Evolutionary conservation across 148 eudicot species (phyloP).

Genomic region (Agrostemma githago): DNA sequence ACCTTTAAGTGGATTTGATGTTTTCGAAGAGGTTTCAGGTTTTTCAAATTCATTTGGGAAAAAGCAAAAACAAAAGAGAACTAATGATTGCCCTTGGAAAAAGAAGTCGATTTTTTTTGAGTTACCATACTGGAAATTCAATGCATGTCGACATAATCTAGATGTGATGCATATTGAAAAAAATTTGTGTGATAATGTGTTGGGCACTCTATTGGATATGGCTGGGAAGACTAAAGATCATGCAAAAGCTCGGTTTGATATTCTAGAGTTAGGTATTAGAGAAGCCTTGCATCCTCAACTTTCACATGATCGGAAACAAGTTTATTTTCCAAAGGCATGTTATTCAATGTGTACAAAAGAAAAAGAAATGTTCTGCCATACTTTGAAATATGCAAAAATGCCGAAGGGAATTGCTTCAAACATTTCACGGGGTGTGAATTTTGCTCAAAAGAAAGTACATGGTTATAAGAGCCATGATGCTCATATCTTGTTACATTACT

Average conservation of each 20-base stretch:
- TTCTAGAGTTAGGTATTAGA: neutral
- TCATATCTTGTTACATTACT: neutral
- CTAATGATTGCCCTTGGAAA: neutral
- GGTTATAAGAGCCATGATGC: neutral
- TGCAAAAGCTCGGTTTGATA: constrained; percentile 13
- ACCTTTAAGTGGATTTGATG: neutral
- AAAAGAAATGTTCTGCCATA: neutral
- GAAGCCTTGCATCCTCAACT: neutral
- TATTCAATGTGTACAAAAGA: neutral
- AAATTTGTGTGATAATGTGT: constrained; percentile 5
- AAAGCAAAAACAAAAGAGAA: neutral
- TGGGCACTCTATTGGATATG: constrained; percentile 6
- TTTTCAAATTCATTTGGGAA: neutral
- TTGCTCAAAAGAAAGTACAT: too few species aligned
- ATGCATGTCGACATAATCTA: neutral
- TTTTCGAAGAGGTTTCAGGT: neutral
- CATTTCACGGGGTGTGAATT: too few species aligned
- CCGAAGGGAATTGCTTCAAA: constrained; percentile 9
- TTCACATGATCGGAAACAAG: neutral
- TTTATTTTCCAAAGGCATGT: constrained; percentile 1
- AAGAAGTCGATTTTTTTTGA: constrained; percentile 5
- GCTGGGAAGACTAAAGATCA: constrained; percentile 12
- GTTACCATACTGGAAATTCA: neutral
- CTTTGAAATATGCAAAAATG: neutral
- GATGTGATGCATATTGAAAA: constrained; percentile 9